Base-by-base conservation (phyloP, 2,329 filamentous ascomycete genomes). In the Ophiocordyceps camponoti-rufipedis region DNA sequence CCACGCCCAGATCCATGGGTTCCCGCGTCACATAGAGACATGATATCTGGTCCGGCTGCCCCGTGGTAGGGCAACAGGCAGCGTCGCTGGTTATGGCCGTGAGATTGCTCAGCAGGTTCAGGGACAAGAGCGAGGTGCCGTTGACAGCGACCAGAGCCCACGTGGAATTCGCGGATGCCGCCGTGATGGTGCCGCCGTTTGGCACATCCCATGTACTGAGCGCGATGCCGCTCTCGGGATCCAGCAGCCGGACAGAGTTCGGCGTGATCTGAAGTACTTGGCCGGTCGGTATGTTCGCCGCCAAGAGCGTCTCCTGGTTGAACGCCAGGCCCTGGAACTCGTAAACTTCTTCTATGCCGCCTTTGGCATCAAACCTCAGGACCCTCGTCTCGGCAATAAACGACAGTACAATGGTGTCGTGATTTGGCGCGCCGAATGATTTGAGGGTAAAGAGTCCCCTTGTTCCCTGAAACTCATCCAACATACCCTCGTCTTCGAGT, bases 291-390 rank as follows among this genome's bases (percentile, higher is more conserved):
- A 91, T 54, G 54, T 83, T 87, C 38, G 69, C 65, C 1, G 78
- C 80, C 35, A 86, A 61, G 1, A 98, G 63, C 0, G 89, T 95
- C 47, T 75, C 76, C 46, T 79, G 71, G 19, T 74, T 66, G n/a
- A 94, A 63, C 2, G 68, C 61, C 49, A 95, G 68, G 0, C 85
- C 84, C 18, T 77, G 68, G 51, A 87, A 88, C 0, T 72, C 66
- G n/a, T 84, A 80, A 2, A 93, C 62, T 61, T 98, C 91, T 60
- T 96, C 89, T 18, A 95, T 82, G 29, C 82, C 81, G 0, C 85
- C 88, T 11, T 80, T 71, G 0, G 66, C 46, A 48, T 78, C 76
- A 57, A 98, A 95, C 5, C 63, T 68, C 56, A 98, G 94, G 1
- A 88, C 69, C 50, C 89, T 74, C 2, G 88, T 94, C 56, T 94